Base-by-base conservation (phyloP, 2,329 filamentous ascomycete genomes). In the Elsinoe ampelina region DNA sequence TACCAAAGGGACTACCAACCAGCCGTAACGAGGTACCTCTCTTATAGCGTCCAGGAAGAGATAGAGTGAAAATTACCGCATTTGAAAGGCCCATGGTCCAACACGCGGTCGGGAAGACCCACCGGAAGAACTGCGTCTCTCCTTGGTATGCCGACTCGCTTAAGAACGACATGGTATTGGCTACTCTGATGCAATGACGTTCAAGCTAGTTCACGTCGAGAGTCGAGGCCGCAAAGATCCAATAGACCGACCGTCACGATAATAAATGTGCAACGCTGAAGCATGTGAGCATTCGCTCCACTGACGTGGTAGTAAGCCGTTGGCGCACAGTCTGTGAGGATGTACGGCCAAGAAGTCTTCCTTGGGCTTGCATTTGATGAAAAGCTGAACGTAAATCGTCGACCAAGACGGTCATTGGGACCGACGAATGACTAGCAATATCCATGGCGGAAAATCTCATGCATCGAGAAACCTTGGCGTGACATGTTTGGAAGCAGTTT, bases 381-480 rank as follows among this genome's bases (percentile, higher is more conserved):
- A n/a, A 22, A 12, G n/a, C 19, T 45, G 19, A 45, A 39, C 12
- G 41, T 12, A 45, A 22, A 26, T 13, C 41, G 13, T 30, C 41
- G 10, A 22, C 41, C 41, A 26, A 45, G 20, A 26, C 17, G 19
- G 41, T 45, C 41, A 45, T 45, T 45, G 41, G 41, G 41, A 45
- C 41, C 41, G 41, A 45, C 30, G 30, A 50, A 17, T 50, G 45
- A 15, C 22, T 35, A 50, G 45, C 15, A n/a, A 34, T 35, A 5
- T 34, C 45, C 32, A 34, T 50, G n/a, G 26, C 45, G 26, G 41
- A 45, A 26, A 11, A 50, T 50, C 32, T 34, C 32, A 34, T 35
- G 45, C 45, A 39, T 52, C 48, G n/a, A 52, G 45, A 52, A 39
- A 50, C n/a, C 48, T 52, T 52, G 48, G 48, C 48, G 19, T 52